Evolutionary conservation across 2,329 filamentous ascomycete genomes (phyloP).

Genomic region (Hypoxylon sp.): DNA sequence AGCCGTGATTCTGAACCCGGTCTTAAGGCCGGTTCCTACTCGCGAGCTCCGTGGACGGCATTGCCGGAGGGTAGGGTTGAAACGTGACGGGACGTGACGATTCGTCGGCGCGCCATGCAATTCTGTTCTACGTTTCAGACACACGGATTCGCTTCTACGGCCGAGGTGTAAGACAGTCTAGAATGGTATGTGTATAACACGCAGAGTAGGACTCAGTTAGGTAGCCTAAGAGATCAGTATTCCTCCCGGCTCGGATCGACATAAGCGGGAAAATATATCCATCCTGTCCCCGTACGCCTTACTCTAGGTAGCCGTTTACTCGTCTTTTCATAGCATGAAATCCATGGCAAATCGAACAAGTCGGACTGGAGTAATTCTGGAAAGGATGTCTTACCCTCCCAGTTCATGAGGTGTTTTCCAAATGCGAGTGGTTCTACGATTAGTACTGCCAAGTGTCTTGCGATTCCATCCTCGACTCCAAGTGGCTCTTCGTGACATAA

Average conservation of each 20-base stretch:
- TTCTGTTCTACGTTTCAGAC: neutral
- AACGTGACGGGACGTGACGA: slow-evolving; percentile 2
- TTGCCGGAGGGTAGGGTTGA: neutral
- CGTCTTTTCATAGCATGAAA: neutral
- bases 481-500: neutral
- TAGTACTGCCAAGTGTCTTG: slow-evolving; percentile 4
- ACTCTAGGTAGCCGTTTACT: neutral
- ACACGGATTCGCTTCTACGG: slow-evolving; percentile 5
- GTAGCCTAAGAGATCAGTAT: no score
- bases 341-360: neutral
- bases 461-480: neutral
- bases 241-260: no score
- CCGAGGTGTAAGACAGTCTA: neutral
- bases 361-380: no score
- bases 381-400: neutral
- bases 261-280: neutral
- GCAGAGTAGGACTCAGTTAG: no score
- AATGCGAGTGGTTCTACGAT: neutral
- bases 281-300: no score
- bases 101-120: neutral
- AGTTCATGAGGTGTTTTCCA: neutral
- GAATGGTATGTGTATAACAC: neutral
- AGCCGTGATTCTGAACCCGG: neutral
- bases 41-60: neutral
- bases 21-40: neutral